Conservation (phyloP, 768 basidiomycete species). For the Tephrocybe rancida region DNA sequence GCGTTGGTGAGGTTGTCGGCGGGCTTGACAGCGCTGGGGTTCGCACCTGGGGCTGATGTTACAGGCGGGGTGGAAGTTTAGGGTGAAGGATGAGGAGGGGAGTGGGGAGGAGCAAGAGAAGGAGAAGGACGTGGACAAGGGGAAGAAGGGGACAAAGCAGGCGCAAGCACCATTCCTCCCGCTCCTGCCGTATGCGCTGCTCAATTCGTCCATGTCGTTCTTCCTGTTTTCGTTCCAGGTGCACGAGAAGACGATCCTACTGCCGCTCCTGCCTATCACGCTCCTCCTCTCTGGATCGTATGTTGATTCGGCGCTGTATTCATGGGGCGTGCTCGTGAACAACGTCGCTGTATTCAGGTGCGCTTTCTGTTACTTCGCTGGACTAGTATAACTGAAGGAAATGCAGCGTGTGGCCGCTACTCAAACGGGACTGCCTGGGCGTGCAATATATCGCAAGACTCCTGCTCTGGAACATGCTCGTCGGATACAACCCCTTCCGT, state of each 20-base stretch:
- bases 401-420: conserved; percentile 90
- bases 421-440: conserved; percentile 76
- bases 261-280: conserved; percentile 85
- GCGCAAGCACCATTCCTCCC: conserved; percentile 54
- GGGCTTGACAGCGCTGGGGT: conserved; percentile 67
- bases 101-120: conserved; percentile 15
- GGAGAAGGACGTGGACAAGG: conserved; percentile 6
- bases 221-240: conserved; percentile 97
- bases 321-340: conserved; percentile 74
- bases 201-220: conserved; percentile 86
- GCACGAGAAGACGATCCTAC: conserved; percentile 90
- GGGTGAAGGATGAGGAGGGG: conserved; percentile 17
- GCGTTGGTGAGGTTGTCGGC: conserved; percentile 69
- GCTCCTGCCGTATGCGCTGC: conserved; percentile 78
- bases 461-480: conserved; percentile 78
- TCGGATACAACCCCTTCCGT: conserved; percentile 75
- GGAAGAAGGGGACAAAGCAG: too few relatives aligned
- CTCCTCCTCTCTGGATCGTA: conserved; percentile 65
- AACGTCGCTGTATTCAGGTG: conserved; percentile 91
- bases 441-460: conserved; percentile 72
- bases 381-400: not conserved
- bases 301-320: conserved; percentile 60
- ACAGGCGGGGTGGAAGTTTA: conserved; percentile 32
- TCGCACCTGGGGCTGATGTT: conserved; percentile 60
- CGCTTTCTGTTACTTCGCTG: conserved; percentile 17